phyloP scores from a whole-genome alignment of 257 asterid genomes.

The Ilex aquifolium region DNA sequence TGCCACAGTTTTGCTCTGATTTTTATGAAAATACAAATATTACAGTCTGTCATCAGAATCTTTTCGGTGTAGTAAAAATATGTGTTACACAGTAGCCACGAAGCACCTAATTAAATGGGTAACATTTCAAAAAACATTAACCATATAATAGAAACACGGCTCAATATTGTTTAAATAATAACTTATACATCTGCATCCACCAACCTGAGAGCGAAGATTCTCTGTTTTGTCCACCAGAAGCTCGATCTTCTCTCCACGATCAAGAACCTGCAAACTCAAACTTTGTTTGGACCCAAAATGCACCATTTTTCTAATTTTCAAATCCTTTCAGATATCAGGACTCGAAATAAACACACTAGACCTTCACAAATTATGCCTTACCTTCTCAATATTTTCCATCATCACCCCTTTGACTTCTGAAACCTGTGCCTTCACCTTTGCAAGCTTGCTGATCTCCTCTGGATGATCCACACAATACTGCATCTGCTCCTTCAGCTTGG shows the following conservation, averaged over 20 bases:
- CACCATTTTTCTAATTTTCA: slow-evolving; percentile 4
- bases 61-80: no score
- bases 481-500: slow-evolving; percentile 96
- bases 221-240: slow-evolving; percentile 89
- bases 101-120: background rate
- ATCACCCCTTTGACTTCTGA: slow-evolving; percentile 96
- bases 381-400: slow-evolving; percentile 99
- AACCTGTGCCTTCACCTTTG: slow-evolving; percentile 95
- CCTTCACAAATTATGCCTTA: slow-evolving; percentile 8
- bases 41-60: no score
- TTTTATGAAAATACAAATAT: no score
- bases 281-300: slow-evolving; percentile 4
- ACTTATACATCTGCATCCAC: slow-evolving; percentile 7
- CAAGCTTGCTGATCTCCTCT: slow-evolving; percentile 80
- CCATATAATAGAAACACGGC: background rate
- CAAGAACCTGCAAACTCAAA: slow-evolving; percentile 63
- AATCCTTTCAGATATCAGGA: slow-evolving; percentile 4
- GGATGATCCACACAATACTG: slow-evolving; percentile 94
- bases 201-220: slow-evolving; percentile 83
- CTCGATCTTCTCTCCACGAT: slow-evolving; percentile 93
- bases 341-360: background rate
- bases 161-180: slow-evolving; percentile 1
- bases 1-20: no score
- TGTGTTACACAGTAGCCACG: no score
- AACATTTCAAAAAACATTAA: no score